Evolutionary conservation across 129 eudicot species (phyloP), one percentile per base, ranked within the genome.

Genomic region (Deinandra increscens): DNA sequence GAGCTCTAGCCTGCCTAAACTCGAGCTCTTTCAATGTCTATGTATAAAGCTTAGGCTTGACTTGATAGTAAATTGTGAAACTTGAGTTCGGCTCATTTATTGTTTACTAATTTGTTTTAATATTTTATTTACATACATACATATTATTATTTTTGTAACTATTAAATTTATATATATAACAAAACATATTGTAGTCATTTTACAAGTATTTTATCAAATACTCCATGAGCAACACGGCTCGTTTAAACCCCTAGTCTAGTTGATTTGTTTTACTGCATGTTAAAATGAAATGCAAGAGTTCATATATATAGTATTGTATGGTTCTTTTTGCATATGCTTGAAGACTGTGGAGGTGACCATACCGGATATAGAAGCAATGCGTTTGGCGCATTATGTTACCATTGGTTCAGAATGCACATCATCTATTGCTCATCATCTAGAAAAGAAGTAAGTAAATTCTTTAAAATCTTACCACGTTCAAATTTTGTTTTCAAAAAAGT

Each of bases 281-380:
- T 4, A 13, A 48, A 53, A 55, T 31, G 49, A 51, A 64, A 50
- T 20, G 43, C 19, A 63, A 34, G 18, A 38, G 15, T 17, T 73
- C 33, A 8, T 29, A 64, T 33, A 41, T 60, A 64, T 39, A 50
- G 50, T 38, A 63, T 29, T 4, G n/a, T 3, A 19, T 23, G 19
- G 42, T 59, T 68, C 22, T 14, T 60, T 54, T 14, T 11, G 14
- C 39, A 4, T 13, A 22, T 50, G 50, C 20, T 55, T 66, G 17
- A 65, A 94, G 99, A 85, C 80, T 7, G 50, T 85, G 51, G 96
- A 87, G 55, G 87, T 90, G 72, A 89, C 97, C 23, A 1, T 94
- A 65, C 99, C 99, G 3, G 96, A 90, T 33, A 78, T 90, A 61
- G 97, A 94, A 80, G 86, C 51, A 19, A 94, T 94, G 99, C 93